Evolutionary conservation across 1,284 basidiomycete species (phyloP), one percentile per base, ranked within the genome.

Genomic region (Apiotrichum akiyoshidainum): DNA sequence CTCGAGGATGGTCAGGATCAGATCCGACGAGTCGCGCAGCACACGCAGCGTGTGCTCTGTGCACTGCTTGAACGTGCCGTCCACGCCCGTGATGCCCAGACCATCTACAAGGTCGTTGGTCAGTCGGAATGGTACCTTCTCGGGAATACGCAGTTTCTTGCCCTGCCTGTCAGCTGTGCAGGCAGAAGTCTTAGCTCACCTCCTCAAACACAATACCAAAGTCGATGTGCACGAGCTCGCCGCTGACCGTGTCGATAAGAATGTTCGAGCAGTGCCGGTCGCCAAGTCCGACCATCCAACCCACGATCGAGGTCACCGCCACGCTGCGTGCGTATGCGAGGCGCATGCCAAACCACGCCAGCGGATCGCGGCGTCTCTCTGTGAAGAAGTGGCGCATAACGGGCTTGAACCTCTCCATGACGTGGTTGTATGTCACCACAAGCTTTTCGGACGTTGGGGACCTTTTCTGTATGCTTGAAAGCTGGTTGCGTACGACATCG

Each of bases 171-270:
- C 48, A 56, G 55, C n/a, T 39, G 6, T 21, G 3, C 1, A 14
- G 17, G 34, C 55, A 21, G 13, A 13, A 13, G 22, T 19, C 13
- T 6, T 42, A 5, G 67, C 83, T 68, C 59, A 89, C 91, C 80
- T 92, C 91, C 66, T 97, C 96, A 75, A 99, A 99, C 0, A 93
- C 92, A 56, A 98, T 91, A 2, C 95, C 95, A 35, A 99, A 83
- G 77, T 99, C 95, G 55, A 99, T 99, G 73, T 97, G 90, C 6
- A 94, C 85, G 37, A 95, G 82, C 74, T 98, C 92, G 22, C 95
- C 95, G 13, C 84, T 87, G 39, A 77, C 77, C 58, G 85, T 85
- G 74, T 98, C 93, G 57, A 99, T 81, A 46, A 99, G 81, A 65
- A 99, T 96, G 75, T 99, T 99, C 42, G 88, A 89, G 9, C 85